These are phyloP conservation scores for Papiliotrema laurentii DNA, from an alignment of 1,284 basidiomycete species.

Conservation along the genomic window DNA sequence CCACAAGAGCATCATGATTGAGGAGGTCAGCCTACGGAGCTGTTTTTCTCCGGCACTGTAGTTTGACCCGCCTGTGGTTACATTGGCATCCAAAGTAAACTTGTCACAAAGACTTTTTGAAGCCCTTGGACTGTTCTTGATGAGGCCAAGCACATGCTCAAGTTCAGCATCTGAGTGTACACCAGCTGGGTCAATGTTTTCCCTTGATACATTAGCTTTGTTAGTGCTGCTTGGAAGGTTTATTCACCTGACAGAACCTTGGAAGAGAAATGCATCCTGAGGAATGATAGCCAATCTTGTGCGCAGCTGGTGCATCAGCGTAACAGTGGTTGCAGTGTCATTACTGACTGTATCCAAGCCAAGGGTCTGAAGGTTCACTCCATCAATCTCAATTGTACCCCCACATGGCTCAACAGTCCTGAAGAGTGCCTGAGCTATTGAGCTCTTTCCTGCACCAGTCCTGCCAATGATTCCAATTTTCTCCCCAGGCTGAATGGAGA, in stretches of 20 bases:
- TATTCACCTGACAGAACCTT: conserved; percentile 40
- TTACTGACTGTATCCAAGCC: conserved; percentile 53
- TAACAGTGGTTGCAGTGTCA: background rate
- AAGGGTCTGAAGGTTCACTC: conserved; percentile 53
- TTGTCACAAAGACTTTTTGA: conserved; percentile 57
- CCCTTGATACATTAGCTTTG: conserved; percentile 6
- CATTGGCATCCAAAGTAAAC: conserved; percentile 57
- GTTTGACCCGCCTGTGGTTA: conserved; percentile 32
- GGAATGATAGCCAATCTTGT: conserved; percentile 60
- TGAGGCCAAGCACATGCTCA: conserved; percentile 38
- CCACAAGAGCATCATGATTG: background rate
- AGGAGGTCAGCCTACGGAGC: conserved; percentile 22
- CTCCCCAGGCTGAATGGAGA: conserved; percentile 32
- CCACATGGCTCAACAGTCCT: conserved; percentile 58
- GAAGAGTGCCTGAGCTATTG: conserved; percentile 63
- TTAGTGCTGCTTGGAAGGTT: too few relatives aligned
- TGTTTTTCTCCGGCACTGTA: conserved; percentile 54
- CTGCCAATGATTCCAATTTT: conserved; percentile 65
- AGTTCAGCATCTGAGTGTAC: conserved; percentile 54
- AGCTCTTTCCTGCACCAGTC: conserved; percentile 59
- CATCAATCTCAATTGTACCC: conserved; percentile 68
- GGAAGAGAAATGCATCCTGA: conserved; percentile 41
- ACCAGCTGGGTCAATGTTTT: conserved; percentile 18
- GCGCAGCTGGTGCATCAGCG: conserved; percentile 52
- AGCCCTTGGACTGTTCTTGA: conserved; percentile 9